These are phyloP conservation scores for Sedum album DNA, from an alignment of 164 flowering plant genomes.

Conservation along the genomic window DNA sequence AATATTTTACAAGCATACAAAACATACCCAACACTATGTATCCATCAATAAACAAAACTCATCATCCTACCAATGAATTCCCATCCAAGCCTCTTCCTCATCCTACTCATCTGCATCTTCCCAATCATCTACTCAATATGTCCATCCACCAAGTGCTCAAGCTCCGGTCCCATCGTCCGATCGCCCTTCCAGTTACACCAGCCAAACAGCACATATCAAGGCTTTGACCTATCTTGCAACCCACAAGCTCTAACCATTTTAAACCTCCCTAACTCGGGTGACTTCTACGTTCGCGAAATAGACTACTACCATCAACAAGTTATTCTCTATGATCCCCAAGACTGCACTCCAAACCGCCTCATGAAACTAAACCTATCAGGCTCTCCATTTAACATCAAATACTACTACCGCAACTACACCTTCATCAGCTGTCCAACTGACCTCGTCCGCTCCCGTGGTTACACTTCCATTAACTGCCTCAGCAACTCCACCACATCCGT, in stretches of 20 bases:
- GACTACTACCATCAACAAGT: constrained; percentile 30
- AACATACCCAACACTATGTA: not conserved
- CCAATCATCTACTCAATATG: not conserved
- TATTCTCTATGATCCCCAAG: constrained; percentile 30
- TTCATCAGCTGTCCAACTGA: constrained; percentile 42
- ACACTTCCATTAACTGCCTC: constrained; percentile 29
- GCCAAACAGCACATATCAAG: constrained; percentile 30
- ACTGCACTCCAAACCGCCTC: constrained; percentile 40
- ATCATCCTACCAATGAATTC: not conserved
- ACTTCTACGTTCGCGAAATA: constrained; percentile 34
- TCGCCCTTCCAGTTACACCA: constrained; percentile 33
- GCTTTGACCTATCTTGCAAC: constrained; percentile 38
- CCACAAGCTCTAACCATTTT: constrained; percentile 16
- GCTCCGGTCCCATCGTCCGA: constrained; percentile 15
- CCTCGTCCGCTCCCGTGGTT: constrained; percentile 1
- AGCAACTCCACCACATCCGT: constrained; percentile 30
- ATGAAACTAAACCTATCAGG: constrained; percentile 30
- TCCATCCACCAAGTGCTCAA: constrained; percentile 12
- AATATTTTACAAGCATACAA: not conserved
- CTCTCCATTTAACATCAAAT: constrained; percentile 29
- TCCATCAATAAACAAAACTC: not conserved
- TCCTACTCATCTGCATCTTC: not conserved
- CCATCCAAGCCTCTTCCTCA: not conserved
- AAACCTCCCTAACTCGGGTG: constrained; percentile 27
- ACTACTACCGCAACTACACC: constrained; percentile 21